phyloP scores from a whole-genome alignment of 176 grass and related monocot species.

The Phragmites australis region DNA sequence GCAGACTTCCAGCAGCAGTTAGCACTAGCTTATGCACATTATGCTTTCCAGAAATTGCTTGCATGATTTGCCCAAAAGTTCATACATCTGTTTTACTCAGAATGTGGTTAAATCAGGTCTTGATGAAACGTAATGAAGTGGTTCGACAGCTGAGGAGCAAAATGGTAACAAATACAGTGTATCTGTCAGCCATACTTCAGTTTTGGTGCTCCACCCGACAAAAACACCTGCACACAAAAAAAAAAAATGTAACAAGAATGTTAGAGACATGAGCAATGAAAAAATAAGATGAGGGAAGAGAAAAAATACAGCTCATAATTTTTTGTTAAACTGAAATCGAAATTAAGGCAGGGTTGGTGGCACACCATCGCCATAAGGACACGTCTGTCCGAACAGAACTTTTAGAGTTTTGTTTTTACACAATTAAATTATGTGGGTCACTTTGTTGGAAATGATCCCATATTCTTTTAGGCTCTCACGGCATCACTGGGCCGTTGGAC shows the following conservation, averaged over 20 bases:
- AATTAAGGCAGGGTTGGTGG: not conserved
- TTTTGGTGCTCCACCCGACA: not conserved
- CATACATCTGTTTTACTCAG: not conserved
- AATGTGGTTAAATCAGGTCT: not conserved
- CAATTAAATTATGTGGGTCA: not conserved
- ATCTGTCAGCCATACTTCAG: not conserved
- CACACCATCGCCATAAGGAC: not conserved
- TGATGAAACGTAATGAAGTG: not conserved
- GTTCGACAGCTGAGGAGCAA: not conserved
- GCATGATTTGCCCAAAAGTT: not conserved
- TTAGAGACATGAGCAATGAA: not conserved
- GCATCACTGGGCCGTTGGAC: no score
- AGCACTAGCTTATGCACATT: no score
- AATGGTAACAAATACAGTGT: not conserved
- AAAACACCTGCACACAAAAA: not conserved
- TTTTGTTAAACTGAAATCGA: not conserved
- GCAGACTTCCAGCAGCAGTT: no score
- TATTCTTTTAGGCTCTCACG: no score
- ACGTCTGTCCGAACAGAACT: not conserved
- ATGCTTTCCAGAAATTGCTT: no score
- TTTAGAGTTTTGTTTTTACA: not conserved
- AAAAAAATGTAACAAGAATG: not conserved
- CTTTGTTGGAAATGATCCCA: not conserved
- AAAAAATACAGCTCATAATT: not conserved
- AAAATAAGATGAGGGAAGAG: not conserved